phyloP scores from a whole-genome alignment of 768 basidiomycete genomes.

The Mycena floridula region DNA sequence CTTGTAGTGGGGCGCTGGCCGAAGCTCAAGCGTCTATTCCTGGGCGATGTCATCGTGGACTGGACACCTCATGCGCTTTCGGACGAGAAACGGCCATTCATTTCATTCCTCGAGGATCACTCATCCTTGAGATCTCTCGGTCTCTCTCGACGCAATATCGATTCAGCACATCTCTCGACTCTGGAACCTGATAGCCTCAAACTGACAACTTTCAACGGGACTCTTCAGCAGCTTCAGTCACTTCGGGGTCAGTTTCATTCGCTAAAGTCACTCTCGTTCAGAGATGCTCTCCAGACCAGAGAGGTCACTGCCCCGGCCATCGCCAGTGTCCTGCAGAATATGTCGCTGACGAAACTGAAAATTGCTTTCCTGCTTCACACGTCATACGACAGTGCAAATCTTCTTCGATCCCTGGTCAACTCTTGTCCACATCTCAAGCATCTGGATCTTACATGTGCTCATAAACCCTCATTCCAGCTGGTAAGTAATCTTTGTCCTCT shows the following conservation, averaged over 20 bases:
- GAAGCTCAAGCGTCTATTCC: slow-evolving; percentile 46
- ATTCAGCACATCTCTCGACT: slow-evolving; percentile 44
- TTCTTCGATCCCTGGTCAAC: slow-evolving; percentile 59
- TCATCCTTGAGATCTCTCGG: slow-evolving; percentile 41
- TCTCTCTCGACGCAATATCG: slow-evolving; percentile 48
- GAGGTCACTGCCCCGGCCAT: slow-evolving; percentile 62
- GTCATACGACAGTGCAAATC: slow-evolving; percentile 66
- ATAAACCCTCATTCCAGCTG: slow-evolving; percentile 68
- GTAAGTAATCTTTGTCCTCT: slow-evolving; percentile 29
- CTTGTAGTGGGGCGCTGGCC: slow-evolving; percentile 66
- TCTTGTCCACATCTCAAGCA: slow-evolving; percentile 61
- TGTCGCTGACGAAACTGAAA: slow-evolving; percentile 53
- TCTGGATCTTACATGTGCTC: slow-evolving; percentile 59
- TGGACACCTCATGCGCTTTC: slow-evolving; percentile 34
- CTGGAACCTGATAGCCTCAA: slow-evolving; percentile 42
- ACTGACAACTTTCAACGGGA: slow-evolving; percentile 59
- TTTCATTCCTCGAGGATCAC: slow-evolving; percentile 65
- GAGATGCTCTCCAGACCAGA: slow-evolving; percentile 61
- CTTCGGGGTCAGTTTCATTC: slow-evolving; percentile 42
- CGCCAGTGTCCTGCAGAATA: slow-evolving; percentile 49
- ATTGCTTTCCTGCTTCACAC: slow-evolving; percentile 67
- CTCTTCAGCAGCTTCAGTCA: slow-evolving; percentile 60
- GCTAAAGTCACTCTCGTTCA: slow-evolving; percentile 50
- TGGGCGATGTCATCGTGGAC: slow-evolving; percentile 65
- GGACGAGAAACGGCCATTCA: slow-evolving; percentile 50